Percentiles rank a stretch among this genome's conserved stretches.
phyloP scores from a whole-genome alignment of 2,329 filamentous ascomycete genomes.

The Fusarium tricinctum region DNA sequence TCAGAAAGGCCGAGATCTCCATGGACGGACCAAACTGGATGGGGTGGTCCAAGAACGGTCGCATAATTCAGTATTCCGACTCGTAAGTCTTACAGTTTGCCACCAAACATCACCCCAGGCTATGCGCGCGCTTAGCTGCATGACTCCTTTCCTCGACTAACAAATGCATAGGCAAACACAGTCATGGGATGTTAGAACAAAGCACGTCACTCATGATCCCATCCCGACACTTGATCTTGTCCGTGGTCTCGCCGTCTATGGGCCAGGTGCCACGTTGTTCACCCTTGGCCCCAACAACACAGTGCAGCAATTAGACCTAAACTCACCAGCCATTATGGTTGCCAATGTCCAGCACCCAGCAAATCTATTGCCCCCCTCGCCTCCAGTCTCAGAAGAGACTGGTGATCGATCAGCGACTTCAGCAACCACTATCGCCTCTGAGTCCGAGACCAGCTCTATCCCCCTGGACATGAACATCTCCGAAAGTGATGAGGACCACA shows the following conservation, averaged over 20 bases:
- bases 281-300: slow-evolving; percentile 89
- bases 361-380: slow-evolving; percentile 81
- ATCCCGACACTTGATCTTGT: slow-evolving; percentile 89
- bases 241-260: slow-evolving; percentile 87
- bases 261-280: slow-evolving; percentile 91
- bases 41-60: slow-evolving; percentile 97
- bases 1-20: slow-evolving; percentile 83
- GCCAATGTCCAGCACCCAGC: slow-evolving; percentile 89
- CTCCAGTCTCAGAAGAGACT: slow-evolving; percentile 84
- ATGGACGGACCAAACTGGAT: slow-evolving; percentile 91
- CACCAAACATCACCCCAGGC: slow-evolving; percentile 46
- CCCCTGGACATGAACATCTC: slow-evolving; percentile 72
- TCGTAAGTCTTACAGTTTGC: slow-evolving; percentile 71
- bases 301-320: slow-evolving; percentile 95
- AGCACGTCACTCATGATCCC: slow-evolving; percentile 90
- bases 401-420: slow-evolving; percentile 65
- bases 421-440: slow-evolving; percentile 63
- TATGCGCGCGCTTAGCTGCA: slow-evolving; percentile 64
- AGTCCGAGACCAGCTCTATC: slow-evolving; percentile 68
- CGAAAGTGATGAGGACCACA: slow-evolving; percentile 81
- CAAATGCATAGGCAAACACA: slow-evolving; percentile 78
- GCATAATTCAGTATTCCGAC: slow-evolving; percentile 92
- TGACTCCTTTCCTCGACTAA: slow-evolving; percentile 52
- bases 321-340: slow-evolving; percentile 83
- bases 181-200: slow-evolving; percentile 98